Base-by-base conservation (phyloP, 2,329 filamentous ascomycete genomes). In the Aspergillus novofumigatus region DNA sequence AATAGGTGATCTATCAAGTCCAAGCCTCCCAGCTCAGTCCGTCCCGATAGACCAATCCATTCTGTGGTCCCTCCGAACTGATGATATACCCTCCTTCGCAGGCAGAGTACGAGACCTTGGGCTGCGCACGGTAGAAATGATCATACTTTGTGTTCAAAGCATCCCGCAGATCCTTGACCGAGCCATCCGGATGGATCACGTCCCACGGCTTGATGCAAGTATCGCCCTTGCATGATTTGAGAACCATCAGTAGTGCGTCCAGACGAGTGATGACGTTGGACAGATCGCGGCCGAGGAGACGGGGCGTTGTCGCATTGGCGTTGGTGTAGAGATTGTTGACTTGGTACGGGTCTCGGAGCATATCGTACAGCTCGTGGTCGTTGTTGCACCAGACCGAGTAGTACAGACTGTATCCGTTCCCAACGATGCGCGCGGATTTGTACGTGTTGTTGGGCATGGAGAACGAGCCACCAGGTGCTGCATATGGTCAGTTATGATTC, bases 371-470 rank as follows among this genome's bases (percentile, higher is more conserved):
- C 42, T 77, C 72, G 50, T 77, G 74, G 56, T 76, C 74, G 20
- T 71, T 71, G 45, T 59, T 74, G 58, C 75, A 77, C 72, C 73
- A 77, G 3, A 77, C 73, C 0, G 72, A 71, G 57, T 77, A 77
- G 54, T 75, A 76, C 1, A 77, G 57, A 32, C 73, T 71, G 35
- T 76, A 76, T 1, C 61, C 65, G 0, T 71, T 56, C 3, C 71
- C 69, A 4, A 76, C 55, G 7, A 77, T 57, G 3, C 75, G 69
- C 9, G 73, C 60, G 0, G 73, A 73, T 57, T 77, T 77, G 66
- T 77, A 77, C 0, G 73, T 77, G 60, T 74, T 75, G 51, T 74
- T 74, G 1, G 64, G 57, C 14, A 69, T 58, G 3, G 51, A 35
- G 6, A 60, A 51, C 26, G 57, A 54, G 44, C 67, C 63, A 9